phyloP scores from a whole-genome alignment of 2,329 filamentous ascomycete species.

The Aspergillus sp. region DNA sequence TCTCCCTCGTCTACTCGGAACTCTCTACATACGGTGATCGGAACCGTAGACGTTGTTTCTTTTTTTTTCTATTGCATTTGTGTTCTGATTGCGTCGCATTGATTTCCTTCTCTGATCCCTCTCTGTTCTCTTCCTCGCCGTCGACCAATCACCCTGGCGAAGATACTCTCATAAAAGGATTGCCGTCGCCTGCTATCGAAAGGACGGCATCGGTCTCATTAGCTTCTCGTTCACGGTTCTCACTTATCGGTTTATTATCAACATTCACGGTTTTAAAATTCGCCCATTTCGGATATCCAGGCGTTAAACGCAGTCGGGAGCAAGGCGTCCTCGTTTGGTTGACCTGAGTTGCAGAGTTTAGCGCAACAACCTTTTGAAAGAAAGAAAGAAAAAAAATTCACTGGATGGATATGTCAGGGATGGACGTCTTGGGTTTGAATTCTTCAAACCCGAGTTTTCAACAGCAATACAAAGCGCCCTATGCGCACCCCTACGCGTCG shows the following conservation, averaged over 20 bases:
- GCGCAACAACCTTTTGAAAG: too few species aligned
- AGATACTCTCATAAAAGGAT: constrained; percentile 15
- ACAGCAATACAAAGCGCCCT: constrained; percentile 28
- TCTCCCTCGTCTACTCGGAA: constrained; percentile 15
- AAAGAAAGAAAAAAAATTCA: not conserved
- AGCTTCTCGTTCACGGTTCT: constrained; percentile 25
- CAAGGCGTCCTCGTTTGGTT: constrained; percentile 5
- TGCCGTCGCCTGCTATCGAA: constrained; percentile 25
- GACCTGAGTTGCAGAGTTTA: constrained; percentile 3
- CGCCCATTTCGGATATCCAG: constrained; percentile 5
- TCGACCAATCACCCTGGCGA: constrained; percentile 18
- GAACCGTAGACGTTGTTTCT: constrained; percentile 12
- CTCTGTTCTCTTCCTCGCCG: constrained; percentile 2
- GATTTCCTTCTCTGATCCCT: not conserved
- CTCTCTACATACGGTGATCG: constrained; percentile 19
- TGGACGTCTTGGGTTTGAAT: constrained; percentile 38
- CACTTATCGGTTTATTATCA: constrained; percentile 24
- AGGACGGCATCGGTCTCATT: constrained; percentile 23
- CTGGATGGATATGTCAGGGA: constrained; percentile 33
- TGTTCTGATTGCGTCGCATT: not conserved
- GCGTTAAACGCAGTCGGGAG: constrained; percentile 4
- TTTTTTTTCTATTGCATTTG: constrained; percentile 4
- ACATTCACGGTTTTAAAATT: constrained; percentile 13
- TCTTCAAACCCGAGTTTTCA: constrained; percentile 30
- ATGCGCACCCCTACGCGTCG: constrained; percentile 55